These are phyloP conservation scores for Aspergillus sp. DNA, from an alignment of 2,329 filamentous ascomycete species.

Conservation along the genomic window DNA sequence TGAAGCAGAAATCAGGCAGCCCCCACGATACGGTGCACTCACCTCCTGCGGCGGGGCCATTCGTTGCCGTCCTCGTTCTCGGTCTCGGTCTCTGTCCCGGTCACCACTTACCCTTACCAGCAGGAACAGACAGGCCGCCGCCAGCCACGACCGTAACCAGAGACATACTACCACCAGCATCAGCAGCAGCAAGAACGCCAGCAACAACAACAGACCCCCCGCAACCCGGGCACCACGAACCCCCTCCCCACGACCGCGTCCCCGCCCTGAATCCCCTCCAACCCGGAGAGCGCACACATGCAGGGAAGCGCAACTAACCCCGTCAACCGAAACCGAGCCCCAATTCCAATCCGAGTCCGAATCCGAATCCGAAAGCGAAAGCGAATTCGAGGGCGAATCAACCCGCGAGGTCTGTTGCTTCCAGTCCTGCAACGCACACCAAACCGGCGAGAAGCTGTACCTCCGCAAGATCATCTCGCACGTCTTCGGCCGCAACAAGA, in stretches of 20 bases:
- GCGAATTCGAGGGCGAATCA: not conserved
- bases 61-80: not conserved
- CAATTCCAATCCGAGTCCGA: not conserved
- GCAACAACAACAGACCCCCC: too few species aligned
- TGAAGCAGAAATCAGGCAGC: not conserved
- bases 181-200: too few species aligned
- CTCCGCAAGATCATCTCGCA: conserved; percentile 79
- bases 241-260: too few species aligned
- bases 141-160: too few species aligned
- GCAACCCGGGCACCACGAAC: too few species aligned
- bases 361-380: not conserved
- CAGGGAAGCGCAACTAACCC: not conserved
- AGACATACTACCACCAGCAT: too few species aligned
- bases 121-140: too few species aligned
- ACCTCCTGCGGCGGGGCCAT: not conserved
- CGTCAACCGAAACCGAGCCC: too few species aligned
- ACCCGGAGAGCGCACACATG: too few species aligned
- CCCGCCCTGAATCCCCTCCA: too few species aligned
- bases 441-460: conserved; percentile 34
- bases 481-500: conserved; percentile 82
- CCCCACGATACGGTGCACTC: not conserved
- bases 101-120: too few species aligned
- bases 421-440: conserved; percentile 10
- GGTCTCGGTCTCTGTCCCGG: not conserved
- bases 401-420: conserved; percentile 19